A percentile compares a stretch with the other conserved stretches of the same genome.
These are phyloP conservation scores for Nematodospora valgi DNA, from an alignment of 805 yeast genomes.

Conservation along the genomic window DNA sequence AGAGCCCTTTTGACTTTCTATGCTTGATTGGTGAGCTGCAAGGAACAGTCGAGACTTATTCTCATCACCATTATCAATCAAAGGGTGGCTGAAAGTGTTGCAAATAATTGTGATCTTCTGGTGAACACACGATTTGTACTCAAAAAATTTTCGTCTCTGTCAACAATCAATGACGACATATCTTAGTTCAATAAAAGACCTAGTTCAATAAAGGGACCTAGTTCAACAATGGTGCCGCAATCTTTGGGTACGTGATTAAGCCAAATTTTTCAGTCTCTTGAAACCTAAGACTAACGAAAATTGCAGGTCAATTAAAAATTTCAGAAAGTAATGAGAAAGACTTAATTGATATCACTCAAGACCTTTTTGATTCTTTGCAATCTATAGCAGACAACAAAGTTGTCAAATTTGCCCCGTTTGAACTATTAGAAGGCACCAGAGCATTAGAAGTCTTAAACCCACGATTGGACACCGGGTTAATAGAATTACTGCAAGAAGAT, in stretches of 20 bases:
- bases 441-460: conserved; percentile 77
- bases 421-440: conserved; percentile 78
- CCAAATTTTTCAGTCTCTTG: neutral
- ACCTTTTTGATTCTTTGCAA: conserved; percentile 40
- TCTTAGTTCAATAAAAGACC: too few species aligned
- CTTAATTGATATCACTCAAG: conserved; percentile 53
- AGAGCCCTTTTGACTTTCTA: too few species aligned
- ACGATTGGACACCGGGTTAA: conserved; percentile 73
- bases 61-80: too few species aligned
- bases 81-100: neutral
- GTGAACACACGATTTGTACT: neutral
- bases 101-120: neutral
- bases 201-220: too few species aligned
- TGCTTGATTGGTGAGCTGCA: too few species aligned
- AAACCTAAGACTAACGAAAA: conserved; percentile 1
- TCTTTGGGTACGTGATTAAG: conserved; percentile 6
- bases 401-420: conserved; percentile 56
- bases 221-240: conserved; percentile 2
- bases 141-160: too few species aligned
- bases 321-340: conserved; percentile 9
- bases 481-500: conserved; percentile 46
- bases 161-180: too few species aligned
- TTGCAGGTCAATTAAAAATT: conserved; percentile 8
- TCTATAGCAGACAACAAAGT: conserved; percentile 51
- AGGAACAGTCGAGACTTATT: too few species aligned